phyloP scores from a whole-genome alignment of 208 protist species.

The Naegleria lovaniensis region DNA sequence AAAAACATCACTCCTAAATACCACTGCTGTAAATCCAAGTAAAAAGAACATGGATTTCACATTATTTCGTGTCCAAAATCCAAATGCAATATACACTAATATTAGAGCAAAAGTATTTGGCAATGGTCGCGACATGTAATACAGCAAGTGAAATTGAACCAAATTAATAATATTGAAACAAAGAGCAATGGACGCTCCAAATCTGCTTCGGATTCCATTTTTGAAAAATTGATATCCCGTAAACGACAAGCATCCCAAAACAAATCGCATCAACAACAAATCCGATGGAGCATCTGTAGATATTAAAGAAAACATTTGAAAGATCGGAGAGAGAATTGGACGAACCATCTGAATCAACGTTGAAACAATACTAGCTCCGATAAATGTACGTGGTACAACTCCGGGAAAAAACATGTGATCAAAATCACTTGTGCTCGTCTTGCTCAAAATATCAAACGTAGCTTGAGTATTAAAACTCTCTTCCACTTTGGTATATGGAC shows the following conservation, averaged over 20 bases:
- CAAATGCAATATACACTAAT: constrained; percentile 49
- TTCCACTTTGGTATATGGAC: constrained; percentile 82
- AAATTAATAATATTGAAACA: constrained; percentile 52
- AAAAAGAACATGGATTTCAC: background rate
- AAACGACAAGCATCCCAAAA: constrained; percentile 38
- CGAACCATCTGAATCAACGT: background rate
- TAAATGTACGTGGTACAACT: constrained; percentile 81
- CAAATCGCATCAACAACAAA: constrained; percentile 34
- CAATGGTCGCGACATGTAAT: constrained; percentile 73
- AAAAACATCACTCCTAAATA: constrained; percentile 71
- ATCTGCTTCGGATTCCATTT: background rate
- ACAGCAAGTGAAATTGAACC: constrained; percentile 75
- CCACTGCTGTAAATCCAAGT: constrained; percentile 46
- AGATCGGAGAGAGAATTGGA: constrained; percentile 28
- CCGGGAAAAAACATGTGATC: constrained; percentile 81
- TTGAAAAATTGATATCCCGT: constrained; percentile 23
- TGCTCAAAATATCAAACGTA: constrained; percentile 77
- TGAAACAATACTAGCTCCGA: constrained; percentile 61
- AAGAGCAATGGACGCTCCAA: background rate
- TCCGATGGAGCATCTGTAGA: background rate
- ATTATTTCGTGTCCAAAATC: constrained; percentile 40
- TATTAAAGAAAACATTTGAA: background rate
- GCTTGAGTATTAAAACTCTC: constrained; percentile 90
- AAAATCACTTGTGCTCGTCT: constrained; percentile 47
- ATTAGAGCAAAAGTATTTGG: constrained; percentile 79